These are phyloP conservation scores for Kitagawia praeruptora DNA, from an alignment of 129 eudicot species.

Conservation along the genomic window DNA sequence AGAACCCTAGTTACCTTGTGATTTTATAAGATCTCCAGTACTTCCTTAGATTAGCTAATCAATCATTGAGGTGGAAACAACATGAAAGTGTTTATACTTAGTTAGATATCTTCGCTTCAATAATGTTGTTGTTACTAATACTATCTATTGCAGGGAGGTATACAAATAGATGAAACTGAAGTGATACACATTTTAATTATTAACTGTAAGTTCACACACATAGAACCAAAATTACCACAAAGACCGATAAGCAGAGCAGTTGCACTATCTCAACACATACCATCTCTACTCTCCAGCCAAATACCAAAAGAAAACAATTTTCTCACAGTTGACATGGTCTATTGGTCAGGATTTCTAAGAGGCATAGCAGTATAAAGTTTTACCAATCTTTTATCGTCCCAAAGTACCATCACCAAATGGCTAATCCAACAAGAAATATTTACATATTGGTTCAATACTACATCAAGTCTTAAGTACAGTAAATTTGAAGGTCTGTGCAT, in stretches of 20 bases:
- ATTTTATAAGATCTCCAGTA: constrained; percentile 3
- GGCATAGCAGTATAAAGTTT: constrained; percentile 3
- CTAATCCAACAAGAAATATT: background rate
- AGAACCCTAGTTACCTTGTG: constrained; percentile 12
- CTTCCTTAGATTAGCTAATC: background rate
- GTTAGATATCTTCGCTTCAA: too few relatives aligned
- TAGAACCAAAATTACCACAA: constrained; percentile 25
- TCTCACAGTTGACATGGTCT: constrained; percentile 9
- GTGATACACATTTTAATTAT: constrained; percentile 26
- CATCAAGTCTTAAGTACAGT: background rate
- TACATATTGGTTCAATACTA: background rate
- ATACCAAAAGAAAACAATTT: background rate
- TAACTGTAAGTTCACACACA: constrained; percentile 15
- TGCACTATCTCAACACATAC: background rate
- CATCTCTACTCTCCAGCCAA: background rate
- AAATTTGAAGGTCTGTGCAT: background rate
- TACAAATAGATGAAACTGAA: constrained; percentile 20
- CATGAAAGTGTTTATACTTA: background rate
- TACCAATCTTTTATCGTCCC: background rate
- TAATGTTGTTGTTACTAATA: background rate
- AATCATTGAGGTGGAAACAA: background rate
- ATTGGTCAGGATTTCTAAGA: constrained; percentile 1
- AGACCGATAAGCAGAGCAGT: constrained; percentile 19
- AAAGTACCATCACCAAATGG: background rate
- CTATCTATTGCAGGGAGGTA: constrained; percentile 24